Percentiles rank a stretch among this genome's conserved stretches.
Evolutionary conservation across 257 asterid species (phyloP).

Genomic region (Vinca minor): DNA sequence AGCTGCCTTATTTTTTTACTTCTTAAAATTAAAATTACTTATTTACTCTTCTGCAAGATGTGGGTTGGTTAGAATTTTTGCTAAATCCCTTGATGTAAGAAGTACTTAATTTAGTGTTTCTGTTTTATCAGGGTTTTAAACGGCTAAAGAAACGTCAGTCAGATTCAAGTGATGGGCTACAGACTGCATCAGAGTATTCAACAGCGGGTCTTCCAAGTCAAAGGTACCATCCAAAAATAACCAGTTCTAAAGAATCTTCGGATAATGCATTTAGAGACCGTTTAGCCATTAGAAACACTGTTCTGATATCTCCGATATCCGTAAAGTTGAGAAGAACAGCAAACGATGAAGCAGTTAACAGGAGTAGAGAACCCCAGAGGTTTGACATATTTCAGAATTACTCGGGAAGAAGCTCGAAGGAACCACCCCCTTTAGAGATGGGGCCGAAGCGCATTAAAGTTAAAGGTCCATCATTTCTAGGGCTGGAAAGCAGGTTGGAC

Average conservation of each 20-base stretch:
- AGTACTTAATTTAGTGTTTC: not conserved
- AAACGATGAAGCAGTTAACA: conserved; percentile 27
- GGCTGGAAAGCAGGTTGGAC: conserved; percentile 35
- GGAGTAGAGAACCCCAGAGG: conserved; percentile 23
- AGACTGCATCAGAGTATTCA: conserved; percentile 26
- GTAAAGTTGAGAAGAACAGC: conserved; percentile 48
- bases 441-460: conserved; percentile 67
- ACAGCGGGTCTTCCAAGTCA: conserved; percentile 16
- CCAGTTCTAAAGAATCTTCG: conserved; percentile 23
- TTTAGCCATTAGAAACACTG: too few relatives aligned
- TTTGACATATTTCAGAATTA: conserved; percentile 24
- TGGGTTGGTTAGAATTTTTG: too few relatives aligned
- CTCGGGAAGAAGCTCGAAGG: conserved; percentile 29
- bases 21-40: too few relatives aligned
- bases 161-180: conserved; percentile 31
- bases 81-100: too few relatives aligned
- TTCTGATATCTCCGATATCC: too few relatives aligned
- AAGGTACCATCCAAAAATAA: conserved; percentile 10
- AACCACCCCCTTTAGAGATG: conserved; percentile 31
- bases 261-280: conserved; percentile 27
- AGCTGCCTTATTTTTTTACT: too few relatives aligned
- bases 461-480: conserved; percentile 60
- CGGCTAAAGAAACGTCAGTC: conserved; percentile 59
- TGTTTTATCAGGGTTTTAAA: conserved; percentile 43
- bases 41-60: too few relatives aligned